These are phyloP conservation scores for Chrysoporthe deuterocubensis DNA, from an alignment of 2,329 filamentous ascomycete species.

Conservation along the genomic window DNA sequence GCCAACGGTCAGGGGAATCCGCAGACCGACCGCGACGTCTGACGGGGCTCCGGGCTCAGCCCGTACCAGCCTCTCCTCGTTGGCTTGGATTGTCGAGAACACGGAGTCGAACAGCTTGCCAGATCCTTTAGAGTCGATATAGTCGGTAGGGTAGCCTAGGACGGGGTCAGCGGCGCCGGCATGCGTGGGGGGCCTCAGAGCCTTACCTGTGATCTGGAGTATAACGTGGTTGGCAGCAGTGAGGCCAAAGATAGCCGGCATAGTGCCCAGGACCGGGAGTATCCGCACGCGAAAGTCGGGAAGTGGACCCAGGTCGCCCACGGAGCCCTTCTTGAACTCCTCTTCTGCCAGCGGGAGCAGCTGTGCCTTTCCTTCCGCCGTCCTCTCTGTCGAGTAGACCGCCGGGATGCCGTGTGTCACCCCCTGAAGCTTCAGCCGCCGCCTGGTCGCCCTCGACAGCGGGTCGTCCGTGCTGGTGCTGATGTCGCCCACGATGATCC, in stretches of 20 bases:
- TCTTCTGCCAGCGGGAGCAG: slow-evolving; percentile 85
- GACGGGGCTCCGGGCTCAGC: slow-evolving; percentile 48
- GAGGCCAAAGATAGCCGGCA: slow-evolving; percentile 96
- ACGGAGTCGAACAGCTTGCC: slow-evolving; percentile 94
- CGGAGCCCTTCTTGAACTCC: slow-evolving; percentile 82
- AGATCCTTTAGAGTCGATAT: slow-evolving; percentile 76
- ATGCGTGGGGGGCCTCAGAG: neutral
- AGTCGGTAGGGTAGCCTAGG: slow-evolving; percentile 80
- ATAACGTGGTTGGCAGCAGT: slow-evolving; percentile 93
- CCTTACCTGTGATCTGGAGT: slow-evolving; percentile 66
- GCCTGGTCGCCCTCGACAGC: slow-evolving; percentile 81
- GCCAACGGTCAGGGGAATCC: slow-evolving; percentile 74
- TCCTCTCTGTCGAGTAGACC: slow-evolving; percentile 90
- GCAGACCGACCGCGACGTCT: slow-evolving; percentile 69
- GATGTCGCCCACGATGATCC: slow-evolving; percentile 90
- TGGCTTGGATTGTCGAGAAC: slow-evolving; percentile 72
- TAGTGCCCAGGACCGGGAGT: slow-evolving; percentile 89
- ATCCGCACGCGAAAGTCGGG: slow-evolving; percentile 96
- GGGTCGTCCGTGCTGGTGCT: slow-evolving; percentile 86
- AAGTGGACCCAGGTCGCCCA: slow-evolving; percentile 84
- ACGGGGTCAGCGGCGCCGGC: slow-evolving; percentile 6
- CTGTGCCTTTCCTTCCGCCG: slow-evolving; percentile 87
- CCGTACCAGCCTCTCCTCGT: slow-evolving; percentile 76
- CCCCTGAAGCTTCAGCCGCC: slow-evolving; percentile 76
- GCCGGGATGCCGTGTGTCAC: slow-evolving; percentile 86